A percentile compares a stretch with the other conserved stretches of the same genome.
phyloP scores from a whole-genome alignment of 1,284 basidiomycete species.

The Trichosporon asahii region DNA sequence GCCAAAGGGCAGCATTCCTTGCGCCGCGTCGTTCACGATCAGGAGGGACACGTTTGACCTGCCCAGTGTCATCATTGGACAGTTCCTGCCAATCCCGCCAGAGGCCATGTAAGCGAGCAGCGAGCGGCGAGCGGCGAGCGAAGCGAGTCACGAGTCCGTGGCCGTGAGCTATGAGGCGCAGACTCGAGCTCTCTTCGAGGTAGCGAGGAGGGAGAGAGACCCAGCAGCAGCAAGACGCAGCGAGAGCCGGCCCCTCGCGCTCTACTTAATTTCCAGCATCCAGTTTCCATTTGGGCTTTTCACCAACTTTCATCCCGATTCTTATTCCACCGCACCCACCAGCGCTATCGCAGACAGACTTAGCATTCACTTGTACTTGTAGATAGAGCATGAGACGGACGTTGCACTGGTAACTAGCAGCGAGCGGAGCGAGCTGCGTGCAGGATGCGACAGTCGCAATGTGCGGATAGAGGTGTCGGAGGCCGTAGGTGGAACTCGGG shows the following conservation, averaged over 20 bases:
- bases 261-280: background rate
- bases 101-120: conserved; percentile 18
- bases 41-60: conserved; percentile 65
- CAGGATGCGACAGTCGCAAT: too few species aligned
- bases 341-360: too few species aligned
- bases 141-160: background rate
- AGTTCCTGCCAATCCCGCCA: conserved; percentile 46
- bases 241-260: background rate
- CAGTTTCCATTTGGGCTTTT: background rate
- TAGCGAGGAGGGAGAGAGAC: background rate
- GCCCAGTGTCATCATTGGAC: conserved; percentile 80
- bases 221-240: background rate
- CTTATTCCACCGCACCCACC: background rate
- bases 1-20: conserved; percentile 58
- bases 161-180: background rate
- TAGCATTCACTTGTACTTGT: background rate
- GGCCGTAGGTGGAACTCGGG: too few species aligned
- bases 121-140: background rate
- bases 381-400: background rate
- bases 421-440: too few species aligned
- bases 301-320: background rate
- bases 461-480: too few species aligned
- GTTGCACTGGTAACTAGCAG: background rate
- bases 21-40: conserved; percentile 80
- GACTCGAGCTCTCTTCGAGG: too few species aligned